A percentile compares a stretch with the other conserved stretches of the same genome.
These are phyloP conservation scores for Phytopythium kandeliae DNA, from an alignment of 352 stramenopile species.

Conservation along the genomic window DNA sequence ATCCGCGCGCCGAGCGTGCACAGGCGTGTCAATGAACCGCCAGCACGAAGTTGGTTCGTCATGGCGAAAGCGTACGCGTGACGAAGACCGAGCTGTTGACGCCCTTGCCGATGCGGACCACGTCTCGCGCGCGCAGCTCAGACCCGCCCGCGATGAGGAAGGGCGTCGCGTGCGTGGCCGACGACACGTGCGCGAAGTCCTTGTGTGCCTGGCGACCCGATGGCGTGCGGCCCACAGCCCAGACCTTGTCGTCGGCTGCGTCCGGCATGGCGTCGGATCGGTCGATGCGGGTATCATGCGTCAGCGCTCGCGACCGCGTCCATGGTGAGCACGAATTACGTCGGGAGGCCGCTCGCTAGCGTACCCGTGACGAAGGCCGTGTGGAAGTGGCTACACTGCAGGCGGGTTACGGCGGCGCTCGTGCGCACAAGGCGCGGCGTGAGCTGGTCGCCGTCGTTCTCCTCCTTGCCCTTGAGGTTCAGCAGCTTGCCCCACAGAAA, in stretches of 20 bases:
- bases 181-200: constrained; percentile 47
- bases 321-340: too few relatives aligned
- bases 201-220: constrained; percentile 58
- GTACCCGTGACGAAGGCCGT: constrained; percentile 74
- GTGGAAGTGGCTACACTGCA: constrained; percentile 82
- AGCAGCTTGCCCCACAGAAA: constrained; percentile 85
- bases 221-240: constrained; percentile 70
- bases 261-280: too few relatives aligned
- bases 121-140: constrained; percentile 33
- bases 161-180: constrained; percentile 65
- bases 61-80: constrained; percentile 23
- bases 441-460: constrained; percentile 65
- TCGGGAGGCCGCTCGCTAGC: too few relatives aligned
- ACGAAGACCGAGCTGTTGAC: constrained; percentile 70
- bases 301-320: too few relatives aligned
- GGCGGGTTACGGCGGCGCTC: constrained; percentile 53
- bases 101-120: constrained; percentile 69
- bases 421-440: constrained; percentile 66
- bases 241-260: constrained; percentile 69
- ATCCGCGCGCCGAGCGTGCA: not conserved
- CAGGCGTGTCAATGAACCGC: constrained; percentile 1
- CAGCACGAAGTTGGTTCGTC: not conserved
- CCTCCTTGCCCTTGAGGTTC: constrained; percentile 53
- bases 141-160: constrained; percentile 55
- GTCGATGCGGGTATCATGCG: too few relatives aligned